phyloP scores from a whole-genome alignment of 2,329 filamentous ascomycete genomes.

The Whalleya microplaca region DNA sequence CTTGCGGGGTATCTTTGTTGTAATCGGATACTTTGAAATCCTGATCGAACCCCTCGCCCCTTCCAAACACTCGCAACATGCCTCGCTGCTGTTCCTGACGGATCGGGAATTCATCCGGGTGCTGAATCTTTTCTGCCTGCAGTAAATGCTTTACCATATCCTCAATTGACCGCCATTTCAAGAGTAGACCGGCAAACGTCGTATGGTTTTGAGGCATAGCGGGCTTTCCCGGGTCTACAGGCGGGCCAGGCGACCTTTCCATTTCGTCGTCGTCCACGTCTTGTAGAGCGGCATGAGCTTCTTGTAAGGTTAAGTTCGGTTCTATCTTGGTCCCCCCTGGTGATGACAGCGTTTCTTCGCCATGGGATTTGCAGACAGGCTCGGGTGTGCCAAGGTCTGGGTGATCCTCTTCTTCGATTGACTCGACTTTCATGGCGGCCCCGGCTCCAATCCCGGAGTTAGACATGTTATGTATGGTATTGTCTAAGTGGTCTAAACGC shows the following conservation, averaged over 20 bases:
- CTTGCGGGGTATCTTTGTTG: conserved; percentile 42
- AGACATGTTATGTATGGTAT: conserved; percentile 29
- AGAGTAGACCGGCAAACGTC: conserved; percentile 81
- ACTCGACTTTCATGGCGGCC: conserved; percentile 36
- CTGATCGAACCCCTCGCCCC: conserved; percentile 68
- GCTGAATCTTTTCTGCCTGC: conserved; percentile 53
- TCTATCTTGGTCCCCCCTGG: conserved; percentile 35
- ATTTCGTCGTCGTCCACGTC: conserved; percentile 49
- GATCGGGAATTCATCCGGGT: conserved; percentile 75
- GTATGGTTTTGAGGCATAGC: conserved; percentile 85
- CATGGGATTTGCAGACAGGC: conserved; percentile 24
- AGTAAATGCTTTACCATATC: conserved; percentile 61
- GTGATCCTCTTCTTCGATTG: conserved; percentile 38
- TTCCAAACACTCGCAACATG: conserved; percentile 74
- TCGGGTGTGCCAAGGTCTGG: conserved; percentile 30
- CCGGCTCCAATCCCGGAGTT: conserved; percentile 29
- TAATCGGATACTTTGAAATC: conserved; percentile 56
- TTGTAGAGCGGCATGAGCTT: conserved; percentile 40
- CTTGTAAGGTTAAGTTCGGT: conserved; percentile 31
- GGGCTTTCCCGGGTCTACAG: conserved; percentile 61
- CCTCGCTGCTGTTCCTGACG: conserved; percentile 75
- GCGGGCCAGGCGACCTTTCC: conserved; percentile 55
- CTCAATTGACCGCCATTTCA: conserved; percentile 72
- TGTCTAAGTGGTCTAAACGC: conserved; percentile 45
- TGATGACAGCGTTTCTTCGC: conserved; percentile 32